Base-by-base conservation (phyloP, 805 yeast species). In the Pichia eremophila region DNA sequence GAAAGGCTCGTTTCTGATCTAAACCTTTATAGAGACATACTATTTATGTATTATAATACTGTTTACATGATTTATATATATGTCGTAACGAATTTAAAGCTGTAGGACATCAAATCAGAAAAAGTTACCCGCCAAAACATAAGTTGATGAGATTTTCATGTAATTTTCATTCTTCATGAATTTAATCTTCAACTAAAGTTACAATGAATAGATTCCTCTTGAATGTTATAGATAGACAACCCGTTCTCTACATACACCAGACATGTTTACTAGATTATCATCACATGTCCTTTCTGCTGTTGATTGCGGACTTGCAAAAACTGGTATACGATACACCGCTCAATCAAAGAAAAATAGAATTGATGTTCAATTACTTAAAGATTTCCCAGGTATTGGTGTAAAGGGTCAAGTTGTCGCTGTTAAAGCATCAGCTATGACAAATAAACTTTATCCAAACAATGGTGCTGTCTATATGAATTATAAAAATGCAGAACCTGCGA, bases 371-470 rank as follows among this genome's bases (percentile, higher is more conserved):
- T 69, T 88, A n/a, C 70, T 86, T 50, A 74, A 71, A 57, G 85
- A 85, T 57, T 74, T 78, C 59, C 77, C 79, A 31, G 74, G 73
- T 14, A 65, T 82, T 47, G 95, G 95, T 19, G 67, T 67, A 22
- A 69, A 67, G 51, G 96, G 96, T 35, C 83, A 89, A 67, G 73
- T 89, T 40, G 72, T 83, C 29, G 69, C 75, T 35, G 96, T 89
- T 18, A 74, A 78, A 52, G 89, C 95, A 31, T 85, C 88, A 22
- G 71, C 77, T 52, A 89, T 89, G 96, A 78, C 91, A 60, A 86
- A 85, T 66, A 77, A 68, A 56, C 73, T 89, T 48, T 87, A 87
- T 57, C 77, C 78, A 40, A 57, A 70, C 51, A 81, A 85, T 57
- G 85, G 87, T 40, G 96, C 96, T 4, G 74, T 78, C 18, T 89